phyloP scores from a whole-genome alignment of 768 basidiomycete genomes.

The Leucosporidium yakuticum region DNA sequence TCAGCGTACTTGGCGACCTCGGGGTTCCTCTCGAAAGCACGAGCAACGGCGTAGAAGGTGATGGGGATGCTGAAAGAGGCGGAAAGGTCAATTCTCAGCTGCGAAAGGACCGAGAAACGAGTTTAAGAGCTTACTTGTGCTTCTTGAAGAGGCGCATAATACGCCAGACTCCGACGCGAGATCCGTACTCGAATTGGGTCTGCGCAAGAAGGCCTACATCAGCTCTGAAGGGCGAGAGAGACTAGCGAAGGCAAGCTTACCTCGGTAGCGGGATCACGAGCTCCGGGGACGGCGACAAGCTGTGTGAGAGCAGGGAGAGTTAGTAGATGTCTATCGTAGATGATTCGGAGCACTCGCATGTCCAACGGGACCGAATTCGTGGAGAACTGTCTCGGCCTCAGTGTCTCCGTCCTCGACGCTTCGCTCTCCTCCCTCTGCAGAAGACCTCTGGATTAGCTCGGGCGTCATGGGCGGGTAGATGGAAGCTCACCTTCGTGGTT shows the following conservation, averaged over 20 bases:
- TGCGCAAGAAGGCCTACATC: slow-evolving; percentile 1
- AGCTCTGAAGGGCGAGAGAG: neutral
- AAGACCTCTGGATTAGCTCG: neutral
- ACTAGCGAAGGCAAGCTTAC: neutral
- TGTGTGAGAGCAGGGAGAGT: neutral
- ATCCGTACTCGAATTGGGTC: slow-evolving; percentile 40
- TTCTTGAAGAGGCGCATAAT: slow-evolving; percentile 37
- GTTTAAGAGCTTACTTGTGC: slow-evolving; percentile 35
- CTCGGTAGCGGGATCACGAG: slow-evolving; percentile 5
- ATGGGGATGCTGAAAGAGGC: slow-evolving; percentile 35
- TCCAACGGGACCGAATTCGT: slow-evolving; percentile 9
- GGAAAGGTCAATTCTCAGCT: neutral
- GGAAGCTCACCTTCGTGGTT: slow-evolving; percentile 13
- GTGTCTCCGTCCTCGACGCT: slow-evolving; percentile 27
- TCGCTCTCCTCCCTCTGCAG: slow-evolving; percentile 28
- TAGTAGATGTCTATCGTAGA: too few relatives aligned
- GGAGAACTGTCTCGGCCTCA: slow-evolving; percentile 10
- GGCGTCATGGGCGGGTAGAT: too few relatives aligned
- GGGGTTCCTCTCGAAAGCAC: slow-evolving; percentile 38
- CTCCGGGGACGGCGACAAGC: slow-evolving; percentile 1
- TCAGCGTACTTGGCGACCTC: slow-evolving; percentile 32
- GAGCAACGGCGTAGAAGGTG: slow-evolving; percentile 41
- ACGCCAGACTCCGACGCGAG: slow-evolving; percentile 39
- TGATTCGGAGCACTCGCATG: neutral
- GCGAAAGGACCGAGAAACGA: slow-evolving; percentile 28